Percentiles rank a stretch among this genome's conserved stretches.
Evolutionary conservation across 73 alveolate genomes (phyloP).

Genomic region (Paramecium caudatum): DNA sequence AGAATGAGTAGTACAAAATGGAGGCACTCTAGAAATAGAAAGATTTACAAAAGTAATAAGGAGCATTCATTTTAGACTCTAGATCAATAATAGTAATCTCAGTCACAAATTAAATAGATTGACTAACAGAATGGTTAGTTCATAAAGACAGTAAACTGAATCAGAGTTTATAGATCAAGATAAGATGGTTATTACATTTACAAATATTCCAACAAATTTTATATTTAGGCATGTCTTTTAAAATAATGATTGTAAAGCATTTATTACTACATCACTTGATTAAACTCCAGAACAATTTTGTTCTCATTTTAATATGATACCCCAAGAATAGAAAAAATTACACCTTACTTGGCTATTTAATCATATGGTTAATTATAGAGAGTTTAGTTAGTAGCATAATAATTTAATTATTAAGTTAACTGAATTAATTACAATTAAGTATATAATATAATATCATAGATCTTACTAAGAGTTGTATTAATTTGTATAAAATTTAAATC

Average conservation of each 20-base stretch:
- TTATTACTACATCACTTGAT: constrained; percentile 11
- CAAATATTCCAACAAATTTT: constrained; percentile 48
- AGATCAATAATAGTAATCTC: constrained; percentile 12
- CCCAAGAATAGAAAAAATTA: constrained; percentile 5
- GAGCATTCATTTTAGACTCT: neutral
- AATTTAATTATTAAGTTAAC: neutral
- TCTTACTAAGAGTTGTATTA: neutral
- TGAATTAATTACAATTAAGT: constrained; percentile 1
- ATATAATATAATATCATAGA: neutral
- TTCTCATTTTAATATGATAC: neutral
- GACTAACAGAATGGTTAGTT: neutral
- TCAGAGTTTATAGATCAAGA: constrained; percentile 59
- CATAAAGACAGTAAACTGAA: neutral
- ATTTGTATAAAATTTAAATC: neutral
- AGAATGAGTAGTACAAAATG: constrained; percentile 53
- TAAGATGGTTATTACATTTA: constrained; percentile 63
- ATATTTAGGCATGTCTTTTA: constrained; percentile 21
- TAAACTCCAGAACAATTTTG: constrained; percentile 33
- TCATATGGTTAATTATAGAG: neutral
- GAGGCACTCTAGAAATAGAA: constrained; percentile 34
- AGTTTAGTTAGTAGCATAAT: constrained; percentile 36
- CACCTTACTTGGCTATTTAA: constrained; percentile 42
- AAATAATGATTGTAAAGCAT: constrained; percentile 54
- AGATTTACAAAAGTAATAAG: constrained; percentile 25
- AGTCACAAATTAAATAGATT: constrained; percentile 26